Percentiles rank a stretch among this genome's conserved stretches.
Conservation (phyloP, 2,329 filamentous ascomycete species). For the Colletotrichum liriopes region DNA sequence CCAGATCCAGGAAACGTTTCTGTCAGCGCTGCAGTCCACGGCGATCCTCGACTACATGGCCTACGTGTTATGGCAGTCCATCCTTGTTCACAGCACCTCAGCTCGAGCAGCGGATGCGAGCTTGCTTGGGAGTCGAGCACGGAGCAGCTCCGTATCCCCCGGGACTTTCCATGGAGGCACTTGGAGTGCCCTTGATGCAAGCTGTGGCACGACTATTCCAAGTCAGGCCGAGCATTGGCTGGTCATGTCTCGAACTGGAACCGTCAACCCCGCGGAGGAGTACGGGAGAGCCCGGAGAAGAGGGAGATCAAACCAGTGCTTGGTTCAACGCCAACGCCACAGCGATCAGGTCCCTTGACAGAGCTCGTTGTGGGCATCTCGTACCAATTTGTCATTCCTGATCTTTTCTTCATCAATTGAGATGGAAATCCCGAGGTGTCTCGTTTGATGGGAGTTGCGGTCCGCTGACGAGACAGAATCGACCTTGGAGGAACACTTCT, state of each 20-base stretch:
- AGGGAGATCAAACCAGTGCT: slow-evolving; percentile 25
- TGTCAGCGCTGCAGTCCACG: slow-evolving; percentile 34
- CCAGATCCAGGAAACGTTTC: slow-evolving; percentile 29
- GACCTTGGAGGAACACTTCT: slow-evolving; percentile 22
- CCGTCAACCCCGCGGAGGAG: slow-evolving; percentile 29
- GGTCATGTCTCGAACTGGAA: slow-evolving; percentile 33
- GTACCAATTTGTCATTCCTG: slow-evolving; percentile 30
- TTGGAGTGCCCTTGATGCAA: background rate
- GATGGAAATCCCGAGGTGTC: background rate
- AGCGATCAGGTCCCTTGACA: background rate
- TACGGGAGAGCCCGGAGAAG: slow-evolving; percentile 8
- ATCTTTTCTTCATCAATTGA: background rate
- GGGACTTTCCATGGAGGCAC: background rate
- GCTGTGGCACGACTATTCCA: background rate
- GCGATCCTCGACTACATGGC: slow-evolving; percentile 24
- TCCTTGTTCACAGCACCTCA: slow-evolving; percentile 13
- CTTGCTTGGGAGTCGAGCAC: slow-evolving; percentile 2
- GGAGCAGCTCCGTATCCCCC: background rate
- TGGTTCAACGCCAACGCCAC: slow-evolving; percentile 8
- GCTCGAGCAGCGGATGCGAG: background rate
- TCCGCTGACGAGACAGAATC: slow-evolving; percentile 19
- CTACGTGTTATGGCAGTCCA: slow-evolving; percentile 1
- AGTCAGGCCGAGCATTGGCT: slow-evolving; percentile 18
- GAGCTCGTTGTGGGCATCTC: background rate
- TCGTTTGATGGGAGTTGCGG: slow-evolving; percentile 2